Conservation (phyloP, 345 rosid genomes). For the Nasturtium officinale region DNA sequence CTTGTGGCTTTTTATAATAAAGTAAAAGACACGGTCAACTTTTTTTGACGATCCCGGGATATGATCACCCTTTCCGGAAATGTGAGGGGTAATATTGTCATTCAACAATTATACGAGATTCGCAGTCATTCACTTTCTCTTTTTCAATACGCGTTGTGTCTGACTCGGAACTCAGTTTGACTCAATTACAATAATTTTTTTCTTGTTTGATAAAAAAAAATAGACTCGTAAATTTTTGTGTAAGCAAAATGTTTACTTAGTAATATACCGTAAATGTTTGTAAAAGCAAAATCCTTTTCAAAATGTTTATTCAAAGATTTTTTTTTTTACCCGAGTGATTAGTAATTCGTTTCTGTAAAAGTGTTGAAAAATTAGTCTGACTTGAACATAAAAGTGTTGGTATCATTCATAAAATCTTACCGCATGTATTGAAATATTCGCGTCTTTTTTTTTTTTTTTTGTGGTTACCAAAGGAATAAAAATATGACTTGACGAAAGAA, state of each 20-base stretch:
- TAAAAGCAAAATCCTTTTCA: neutral
- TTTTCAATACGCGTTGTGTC: slow-evolving; percentile 34
- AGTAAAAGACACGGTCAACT: slow-evolving; percentile 18
- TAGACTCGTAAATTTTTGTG: neutral
- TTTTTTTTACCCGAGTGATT: neutral
- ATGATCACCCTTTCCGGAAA: slow-evolving; percentile 9
- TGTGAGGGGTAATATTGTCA: slow-evolving; percentile 20
- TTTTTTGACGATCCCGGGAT: slow-evolving; percentile 15
- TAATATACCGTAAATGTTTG: neutral
- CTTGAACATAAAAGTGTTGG: slow-evolving; percentile 27
- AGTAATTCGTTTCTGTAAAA: neutral
- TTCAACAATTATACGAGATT: neutral
- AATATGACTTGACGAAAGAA: slow-evolving; percentile 15
- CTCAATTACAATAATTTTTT: neutral
- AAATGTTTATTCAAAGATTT: neutral
- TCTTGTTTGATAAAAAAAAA: no score
- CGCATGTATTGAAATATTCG: neutral
- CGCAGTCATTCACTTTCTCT: slow-evolving; percentile 14
- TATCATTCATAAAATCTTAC: slow-evolving; percentile 7
- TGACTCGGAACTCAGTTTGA: slow-evolving; percentile 43
- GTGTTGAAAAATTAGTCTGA: neutral
- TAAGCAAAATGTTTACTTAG: neutral
- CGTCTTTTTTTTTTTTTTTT: neutral
- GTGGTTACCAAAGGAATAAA: neutral
- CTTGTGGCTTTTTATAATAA: neutral